Evolutionary conservation across 2,329 filamentous ascomycete genomes (phyloP), one percentile per base, ranked within the genome.

Genomic region (Colletotrichum magnum): DNA sequence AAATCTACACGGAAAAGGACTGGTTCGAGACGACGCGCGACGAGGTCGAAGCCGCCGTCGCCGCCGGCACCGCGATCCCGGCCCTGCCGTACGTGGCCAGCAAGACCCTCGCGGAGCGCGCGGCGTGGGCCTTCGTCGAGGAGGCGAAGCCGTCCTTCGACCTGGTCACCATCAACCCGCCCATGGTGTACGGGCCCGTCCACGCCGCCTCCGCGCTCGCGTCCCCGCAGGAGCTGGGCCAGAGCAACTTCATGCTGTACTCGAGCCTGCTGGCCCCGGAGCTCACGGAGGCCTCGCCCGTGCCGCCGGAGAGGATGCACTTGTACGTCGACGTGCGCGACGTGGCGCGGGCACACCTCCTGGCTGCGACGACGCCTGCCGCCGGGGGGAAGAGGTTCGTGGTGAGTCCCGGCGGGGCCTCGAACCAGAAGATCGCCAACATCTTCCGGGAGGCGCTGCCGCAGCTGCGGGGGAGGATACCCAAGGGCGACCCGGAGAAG

Each of bases 1-100:
- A 80, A 60, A 78, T 77, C 50, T 88, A 84, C 72, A 81, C 75
- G 69, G 88, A 84, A 74, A 78, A 75, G 66, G 84, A 84, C 63
- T 89, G 87, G 86, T 18, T 41, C 39, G 24, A 47, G 36, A 36
- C 58, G 5, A 58, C 64, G 9, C 28, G 13, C 7, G 15, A 41
- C 13, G 57, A 58, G 41, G 68, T 52, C 26, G 63, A 67, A 45
- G 26, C 45, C 1, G 21, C 64, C 32, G 32, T 36, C 32, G 32
- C 32, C 32, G 32, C 32, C 4, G 32, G 32, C 32, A 36, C 32
- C 3, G 24, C 28, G 5, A 88, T 88, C 78, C 85, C 85, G 0
- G 79, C 82, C 43, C 84, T 82, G 3, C 76, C 76, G 21, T 77
- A 78, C 26, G 77, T 79, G 1, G 74, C 80, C 6, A 85, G 83